Evolutionary conservation across 2,329 filamentous ascomycete species (phyloP).

Genomic region (Exutisphaerella laricina): DNA sequence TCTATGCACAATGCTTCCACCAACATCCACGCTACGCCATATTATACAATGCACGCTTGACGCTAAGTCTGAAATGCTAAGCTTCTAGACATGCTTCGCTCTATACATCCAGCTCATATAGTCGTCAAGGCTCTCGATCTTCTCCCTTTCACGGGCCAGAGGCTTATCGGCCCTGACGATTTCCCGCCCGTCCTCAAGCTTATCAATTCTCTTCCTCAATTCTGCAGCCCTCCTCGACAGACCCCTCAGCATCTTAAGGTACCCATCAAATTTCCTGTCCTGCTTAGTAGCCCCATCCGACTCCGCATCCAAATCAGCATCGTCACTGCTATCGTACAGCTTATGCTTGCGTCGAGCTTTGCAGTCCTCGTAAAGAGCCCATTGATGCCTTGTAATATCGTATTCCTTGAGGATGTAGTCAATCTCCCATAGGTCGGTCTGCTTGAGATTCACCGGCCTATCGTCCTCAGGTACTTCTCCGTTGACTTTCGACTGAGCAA

Average conservation of each 20-base stretch:
- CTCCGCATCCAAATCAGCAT: conserved; percentile 30
- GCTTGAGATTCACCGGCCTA: conserved; percentile 51
- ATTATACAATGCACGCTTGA: background rate
- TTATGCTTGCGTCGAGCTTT: conserved; percentile 52
- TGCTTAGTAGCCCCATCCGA: conserved; percentile 33
- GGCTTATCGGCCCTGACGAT: conserved; percentile 29
- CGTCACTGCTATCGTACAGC: conserved; percentile 39
- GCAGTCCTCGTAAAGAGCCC: conserved; percentile 51
- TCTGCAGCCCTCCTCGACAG: conserved; percentile 52
- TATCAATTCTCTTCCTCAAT: conserved; percentile 54
- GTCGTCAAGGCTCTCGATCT: conserved; percentile 23
- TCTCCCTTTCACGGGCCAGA: conserved; percentile 11
- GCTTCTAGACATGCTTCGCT: conserved; percentile 5
- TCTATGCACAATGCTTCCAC: too few relatives aligned
- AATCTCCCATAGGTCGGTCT: conserved; percentile 59
- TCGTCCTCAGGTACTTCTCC: conserved; percentile 48
- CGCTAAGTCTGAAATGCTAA: too few relatives aligned
- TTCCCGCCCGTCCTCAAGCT: conserved; percentile 44
- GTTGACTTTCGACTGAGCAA: conserved; percentile 67
- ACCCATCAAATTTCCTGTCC: conserved; percentile 41
- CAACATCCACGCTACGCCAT: background rate
- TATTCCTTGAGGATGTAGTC: conserved; percentile 72
- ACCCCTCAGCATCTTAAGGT: conserved; percentile 40
- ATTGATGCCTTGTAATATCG: conserved; percentile 29
- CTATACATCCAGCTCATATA: conserved; percentile 31